phyloP scores from a whole-genome alignment of 331 rosid genomes.

The Cucumis variabilis region DNA sequence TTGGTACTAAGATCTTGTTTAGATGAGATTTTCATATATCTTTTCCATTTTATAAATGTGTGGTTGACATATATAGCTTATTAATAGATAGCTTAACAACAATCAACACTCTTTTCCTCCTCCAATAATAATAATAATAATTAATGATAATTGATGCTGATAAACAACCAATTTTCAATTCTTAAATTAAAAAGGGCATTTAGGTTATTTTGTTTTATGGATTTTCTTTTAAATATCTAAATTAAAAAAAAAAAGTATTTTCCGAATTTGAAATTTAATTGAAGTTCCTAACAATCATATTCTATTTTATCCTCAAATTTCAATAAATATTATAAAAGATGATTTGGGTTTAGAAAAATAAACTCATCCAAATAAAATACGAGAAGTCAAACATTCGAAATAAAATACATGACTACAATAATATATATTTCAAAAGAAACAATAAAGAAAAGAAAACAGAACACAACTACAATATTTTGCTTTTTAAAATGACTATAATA shows the following conservation, averaged over 20 bases:
- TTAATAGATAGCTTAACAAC: not conserved
- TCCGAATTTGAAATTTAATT: not conserved
- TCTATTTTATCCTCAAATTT: too few species aligned
- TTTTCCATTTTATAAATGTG: not conserved
- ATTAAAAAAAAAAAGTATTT: not conserved
- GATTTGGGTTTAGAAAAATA: too few species aligned
- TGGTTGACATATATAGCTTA: not conserved
- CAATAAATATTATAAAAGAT: too few species aligned
- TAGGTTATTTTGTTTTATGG: not conserved
- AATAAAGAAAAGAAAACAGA: too few species aligned
- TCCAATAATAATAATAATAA: not conserved
- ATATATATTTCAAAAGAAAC: too few species aligned
- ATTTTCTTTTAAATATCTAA: not conserved
- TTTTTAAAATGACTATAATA: too few species aligned
- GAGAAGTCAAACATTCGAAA: too few species aligned
- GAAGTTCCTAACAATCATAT: too few species aligned
- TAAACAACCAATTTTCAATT: not conserved
- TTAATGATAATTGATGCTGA: not conserved
- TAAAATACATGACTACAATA: too few species aligned
- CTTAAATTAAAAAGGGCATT: not conserved
- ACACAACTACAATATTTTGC: too few species aligned
- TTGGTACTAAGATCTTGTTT: not conserved
- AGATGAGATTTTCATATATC: not conserved
- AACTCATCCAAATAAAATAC: too few species aligned
- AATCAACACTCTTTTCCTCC: not conserved